Conservation (phyloP, 192 early-diverging fungal species). For the Mortierella claussenii region DNA sequence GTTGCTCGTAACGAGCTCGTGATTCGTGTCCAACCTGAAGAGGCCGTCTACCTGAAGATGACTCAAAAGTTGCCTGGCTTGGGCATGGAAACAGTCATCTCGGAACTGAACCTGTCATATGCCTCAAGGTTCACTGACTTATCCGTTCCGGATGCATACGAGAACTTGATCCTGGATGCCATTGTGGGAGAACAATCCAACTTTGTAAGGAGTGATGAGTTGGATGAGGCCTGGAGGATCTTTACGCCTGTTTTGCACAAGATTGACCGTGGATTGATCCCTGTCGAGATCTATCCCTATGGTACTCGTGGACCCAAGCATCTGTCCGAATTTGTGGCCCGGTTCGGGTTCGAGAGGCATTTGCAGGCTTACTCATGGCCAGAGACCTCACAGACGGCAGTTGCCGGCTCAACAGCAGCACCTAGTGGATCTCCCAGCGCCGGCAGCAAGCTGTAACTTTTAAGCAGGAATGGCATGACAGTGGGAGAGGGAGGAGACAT, state of each 20-base stretch:
- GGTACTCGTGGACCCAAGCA: conserved; percentile 87
- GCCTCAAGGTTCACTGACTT: conserved; percentile 78
- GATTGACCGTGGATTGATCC: conserved; percentile 70
- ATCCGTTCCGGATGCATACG: conserved; percentile 91
- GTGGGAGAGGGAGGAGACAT: too few relatives aligned
- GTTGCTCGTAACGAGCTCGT: conserved; percentile 88
- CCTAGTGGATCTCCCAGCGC: neutral
- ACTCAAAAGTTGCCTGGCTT: conserved; percentile 87
- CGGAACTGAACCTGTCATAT: conserved; percentile 89
- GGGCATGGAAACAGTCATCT: conserved; percentile 73
- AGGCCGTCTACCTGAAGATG: conserved; percentile 89
- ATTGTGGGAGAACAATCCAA: conserved; percentile 88
- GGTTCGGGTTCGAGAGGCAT: conserved; percentile 62
- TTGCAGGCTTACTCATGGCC: conserved; percentile 62
- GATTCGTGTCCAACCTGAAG: conserved; percentile 87
- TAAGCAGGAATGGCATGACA: too few relatives aligned
- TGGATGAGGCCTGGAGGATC: conserved; percentile 91
- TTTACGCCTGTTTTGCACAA: conserved; percentile 90
- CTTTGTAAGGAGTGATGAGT: conserved; percentile 84
- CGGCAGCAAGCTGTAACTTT: conserved; percentile 27
- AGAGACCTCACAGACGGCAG: conserved; percentile 34
- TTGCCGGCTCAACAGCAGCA: conserved; percentile 1
- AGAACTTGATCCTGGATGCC: conserved; percentile 83
- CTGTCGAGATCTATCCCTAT: conserved; percentile 81
- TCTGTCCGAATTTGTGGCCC: conserved; percentile 77